Evolutionary conservation across 768 basidiomycete genomes (phyloP).

Genomic region (Podaxis sp.): DNA sequence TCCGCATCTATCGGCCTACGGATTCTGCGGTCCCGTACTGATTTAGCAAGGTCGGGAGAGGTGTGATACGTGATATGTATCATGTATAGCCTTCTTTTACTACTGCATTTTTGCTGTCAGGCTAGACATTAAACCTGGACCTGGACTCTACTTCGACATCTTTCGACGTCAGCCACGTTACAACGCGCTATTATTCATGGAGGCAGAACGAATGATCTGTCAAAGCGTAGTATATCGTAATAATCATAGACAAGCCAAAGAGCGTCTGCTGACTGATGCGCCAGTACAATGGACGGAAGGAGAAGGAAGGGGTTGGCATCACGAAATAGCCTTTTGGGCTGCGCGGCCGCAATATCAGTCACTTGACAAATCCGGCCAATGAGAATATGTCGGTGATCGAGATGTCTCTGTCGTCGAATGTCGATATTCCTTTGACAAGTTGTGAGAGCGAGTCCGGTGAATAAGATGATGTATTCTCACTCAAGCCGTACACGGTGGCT

Average conservation of each 20-base stretch:
- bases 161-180: background rate
- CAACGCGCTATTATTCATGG: background rate
- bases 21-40: background rate
- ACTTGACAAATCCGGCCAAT: conserved; percentile 5
- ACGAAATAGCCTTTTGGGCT: conserved; percentile 3
- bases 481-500: background rate
- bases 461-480: background rate
- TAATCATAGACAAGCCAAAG: background rate
- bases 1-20: background rate
- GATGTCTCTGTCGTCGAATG: background rate
- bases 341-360: conserved; percentile 2
- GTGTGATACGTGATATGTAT: background rate
- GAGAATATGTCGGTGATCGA: background rate
- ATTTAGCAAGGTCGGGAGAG: conserved; percentile 9
- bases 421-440: background rate
- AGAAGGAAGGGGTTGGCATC: background rate
- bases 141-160: background rate
- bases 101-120: background rate
- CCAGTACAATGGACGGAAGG: background rate
- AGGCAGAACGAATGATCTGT: background rate
- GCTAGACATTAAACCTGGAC: background rate
- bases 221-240: background rate
- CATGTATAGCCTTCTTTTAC: conserved; percentile 6
- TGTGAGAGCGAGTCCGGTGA: conserved; percentile 1
- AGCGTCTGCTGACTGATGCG: background rate